phyloP scores from a whole-genome alignment of 768 basidiomycete species.

The Chalciporus piperatus region DNA sequence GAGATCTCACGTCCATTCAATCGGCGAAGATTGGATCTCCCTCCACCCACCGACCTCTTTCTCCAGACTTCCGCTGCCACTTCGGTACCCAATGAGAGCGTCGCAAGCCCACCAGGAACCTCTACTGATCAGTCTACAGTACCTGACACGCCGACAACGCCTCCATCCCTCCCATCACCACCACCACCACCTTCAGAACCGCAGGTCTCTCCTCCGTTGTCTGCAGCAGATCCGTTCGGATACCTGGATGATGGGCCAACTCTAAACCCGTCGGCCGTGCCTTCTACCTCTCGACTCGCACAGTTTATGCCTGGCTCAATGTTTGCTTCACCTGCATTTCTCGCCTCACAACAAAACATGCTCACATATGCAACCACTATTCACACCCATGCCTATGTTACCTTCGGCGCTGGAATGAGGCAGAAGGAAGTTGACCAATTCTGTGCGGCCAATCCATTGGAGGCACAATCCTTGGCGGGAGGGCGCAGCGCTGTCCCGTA shows the following conservation, averaged over 20 bases:
- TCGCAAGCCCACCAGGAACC: background rate
- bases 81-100: background rate
- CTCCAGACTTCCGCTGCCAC: background rate
- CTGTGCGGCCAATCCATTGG: slow-evolving; percentile 66
- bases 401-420: slow-evolving; percentile 81
- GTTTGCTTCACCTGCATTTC: slow-evolving; percentile 34
- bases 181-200: background rate
- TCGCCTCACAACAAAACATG: slow-evolving; percentile 36
- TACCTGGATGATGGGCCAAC: slow-evolving; percentile 46
- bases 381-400: slow-evolving; percentile 73
- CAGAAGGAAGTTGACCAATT: slow-evolving; percentile 83
- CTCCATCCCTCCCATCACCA: slow-evolving; percentile 2
- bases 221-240: slow-evolving; percentile 53
- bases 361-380: slow-evolving; percentile 55
- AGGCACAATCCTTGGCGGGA: slow-evolving; percentile 52
- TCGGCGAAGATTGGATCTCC: slow-evolving; percentile 18
- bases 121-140: background rate
- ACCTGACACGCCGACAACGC: background rate
- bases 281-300: slow-evolving; percentile 24
- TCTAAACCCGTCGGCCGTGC: slow-evolving; percentile 22
- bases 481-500: slow-evolving; percentile 63
- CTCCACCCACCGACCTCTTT: background rate
- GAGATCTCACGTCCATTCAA: slow-evolving; percentile 19
- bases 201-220: slow-evolving; percentile 7
- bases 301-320: slow-evolving; percentile 29